Evolutionary conservation across 202 grass and related monocot species (phyloP), one percentile per base, ranked within the genome.

Genomic region (Saccharum hybrid): DNA sequence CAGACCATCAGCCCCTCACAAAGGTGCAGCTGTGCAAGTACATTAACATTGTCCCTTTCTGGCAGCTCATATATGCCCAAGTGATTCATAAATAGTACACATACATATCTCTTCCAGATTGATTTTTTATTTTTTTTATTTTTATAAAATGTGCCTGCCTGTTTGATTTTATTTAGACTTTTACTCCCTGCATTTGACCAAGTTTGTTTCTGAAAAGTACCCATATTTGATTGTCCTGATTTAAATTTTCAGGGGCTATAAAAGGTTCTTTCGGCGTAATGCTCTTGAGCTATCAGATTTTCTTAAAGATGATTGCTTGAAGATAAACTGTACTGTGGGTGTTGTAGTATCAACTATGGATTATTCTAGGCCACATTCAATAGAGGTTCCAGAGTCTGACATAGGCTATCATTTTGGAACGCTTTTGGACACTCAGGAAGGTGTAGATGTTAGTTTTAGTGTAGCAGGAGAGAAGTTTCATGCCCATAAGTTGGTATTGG

Each of bases 311-410:
- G 96, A 99, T 80, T 94, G 96, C 86, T 83, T 99, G 81, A 99
- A 99, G 84, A 99, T 99, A 79, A 92, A 96, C 81, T 99, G 96
- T 49, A 99, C 93, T 57, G 93, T 99, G 86, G 91, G 93, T 36
- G 91, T 99, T 65, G 96, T 96, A 60, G 82, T 94, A 73, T 94
- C 93, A 54, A 88, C 86, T 68, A 90, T 94, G 93, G 96, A 96
- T 56, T 88, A 85, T 75, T 91, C 91, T 21, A 86, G 84, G 51
- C 91, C 90, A 33, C 79, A 94, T 72, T 89, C 89, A 11, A 81
- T 99, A 77, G 71, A 92, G 82, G 89, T 99, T 76, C 96, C 96
- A 46, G 89, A 94, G 10, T 94, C 93, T 49, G 93, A 99, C 76
- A 99, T 99, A 34, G 91, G 96, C 64, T 89, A 88, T 81, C 96